phyloP scores from a whole-genome alignment of 768 basidiomycete species.

The Xerocomellus amylosporus region DNA sequence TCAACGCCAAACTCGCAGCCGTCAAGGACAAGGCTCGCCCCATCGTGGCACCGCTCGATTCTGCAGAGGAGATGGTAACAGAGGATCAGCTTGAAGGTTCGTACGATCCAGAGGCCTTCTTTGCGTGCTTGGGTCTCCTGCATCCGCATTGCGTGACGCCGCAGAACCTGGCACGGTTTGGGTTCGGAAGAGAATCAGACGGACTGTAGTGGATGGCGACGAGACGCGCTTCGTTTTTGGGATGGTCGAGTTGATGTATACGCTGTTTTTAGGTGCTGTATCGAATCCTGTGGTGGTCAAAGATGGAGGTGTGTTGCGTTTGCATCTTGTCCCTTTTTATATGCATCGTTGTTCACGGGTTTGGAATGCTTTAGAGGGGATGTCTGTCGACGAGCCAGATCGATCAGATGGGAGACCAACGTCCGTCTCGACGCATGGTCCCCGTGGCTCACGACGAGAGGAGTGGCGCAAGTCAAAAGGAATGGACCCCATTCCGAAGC shows the following conservation, averaged over 20 bases:
- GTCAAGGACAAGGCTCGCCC: constrained; percentile 37
- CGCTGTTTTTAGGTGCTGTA: constrained; percentile 18
- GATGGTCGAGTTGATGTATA: constrained; percentile 14
- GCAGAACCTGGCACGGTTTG: constrained; percentile 36
- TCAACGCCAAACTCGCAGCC: constrained; percentile 63
- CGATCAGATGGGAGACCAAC: constrained; percentile 28
- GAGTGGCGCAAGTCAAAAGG: constrained; percentile 84
- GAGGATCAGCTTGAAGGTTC: constrained; percentile 52
- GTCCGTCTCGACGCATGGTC: constrained; percentile 77
- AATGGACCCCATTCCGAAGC: constrained; percentile 47
- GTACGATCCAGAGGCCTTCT: constrained; percentile 33
- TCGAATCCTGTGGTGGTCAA: constrained; percentile 1
- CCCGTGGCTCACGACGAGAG: constrained; percentile 72
- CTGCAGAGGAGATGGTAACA: constrained; percentile 34
- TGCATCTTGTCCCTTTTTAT: background rate
- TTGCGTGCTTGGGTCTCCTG: constrained; percentile 52
- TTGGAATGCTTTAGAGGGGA: constrained; percentile 38
- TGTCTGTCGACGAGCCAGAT: constrained; percentile 48
- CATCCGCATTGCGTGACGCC: constrained; percentile 46
- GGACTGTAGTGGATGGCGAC: background rate
- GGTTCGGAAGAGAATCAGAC: background rate
- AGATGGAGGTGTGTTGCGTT: constrained; percentile 23
- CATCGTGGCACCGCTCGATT: constrained; percentile 24
- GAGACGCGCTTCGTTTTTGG: background rate
- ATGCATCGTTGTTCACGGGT: constrained; percentile 6